phyloP scores from a whole-genome alignment of 108 stramenopile genomes.

The Tribonema minus region DNA sequence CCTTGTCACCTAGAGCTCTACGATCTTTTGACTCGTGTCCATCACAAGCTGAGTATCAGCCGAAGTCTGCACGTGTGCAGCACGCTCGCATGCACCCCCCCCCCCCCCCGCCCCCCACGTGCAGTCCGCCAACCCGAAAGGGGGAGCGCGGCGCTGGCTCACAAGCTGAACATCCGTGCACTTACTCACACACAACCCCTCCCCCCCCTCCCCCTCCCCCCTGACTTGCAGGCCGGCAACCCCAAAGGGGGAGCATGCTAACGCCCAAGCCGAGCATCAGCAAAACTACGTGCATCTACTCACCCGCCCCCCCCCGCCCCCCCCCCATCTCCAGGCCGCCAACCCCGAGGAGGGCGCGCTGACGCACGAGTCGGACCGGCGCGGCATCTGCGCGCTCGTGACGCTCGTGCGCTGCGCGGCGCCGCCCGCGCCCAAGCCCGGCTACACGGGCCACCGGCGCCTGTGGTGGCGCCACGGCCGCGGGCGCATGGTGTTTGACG shows the following conservation, averaged over 20 bases:
- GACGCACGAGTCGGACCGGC: not conserved
- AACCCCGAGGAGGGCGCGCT: not conserved
- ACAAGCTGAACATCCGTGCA: not conserved
- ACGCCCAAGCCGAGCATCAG: too few species aligned
- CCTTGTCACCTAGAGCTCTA: too few species aligned
- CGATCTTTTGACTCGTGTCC: too few species aligned
- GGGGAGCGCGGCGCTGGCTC: too few species aligned
- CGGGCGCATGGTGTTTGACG: slow-evolving; percentile 24
- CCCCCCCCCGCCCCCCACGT: too few species aligned
- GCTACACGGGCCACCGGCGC: slow-evolving; percentile 17
- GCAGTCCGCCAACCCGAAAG: too few species aligned
- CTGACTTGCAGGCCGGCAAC: not conserved
- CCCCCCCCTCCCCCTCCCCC: not conserved
- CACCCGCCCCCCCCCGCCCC: not conserved
- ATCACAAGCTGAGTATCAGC: too few species aligned
- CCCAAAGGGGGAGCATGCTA: too few species aligned
- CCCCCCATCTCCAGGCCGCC: not conserved
- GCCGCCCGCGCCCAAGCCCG: not conserved
- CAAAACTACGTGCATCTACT: too few species aligned
- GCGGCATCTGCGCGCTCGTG: not conserved
- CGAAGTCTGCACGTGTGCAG: too few species aligned
- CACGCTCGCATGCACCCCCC: too few species aligned
- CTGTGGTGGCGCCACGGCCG: slow-evolving; percentile 33
- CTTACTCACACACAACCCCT: not conserved
- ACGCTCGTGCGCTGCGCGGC: not conserved